Percentiles rank a stretch among this genome's conserved stretches.
Evolutionary conservation across 495 filamentous ascomycete species (phyloP).

Genomic region (Niebla homalea): DNA sequence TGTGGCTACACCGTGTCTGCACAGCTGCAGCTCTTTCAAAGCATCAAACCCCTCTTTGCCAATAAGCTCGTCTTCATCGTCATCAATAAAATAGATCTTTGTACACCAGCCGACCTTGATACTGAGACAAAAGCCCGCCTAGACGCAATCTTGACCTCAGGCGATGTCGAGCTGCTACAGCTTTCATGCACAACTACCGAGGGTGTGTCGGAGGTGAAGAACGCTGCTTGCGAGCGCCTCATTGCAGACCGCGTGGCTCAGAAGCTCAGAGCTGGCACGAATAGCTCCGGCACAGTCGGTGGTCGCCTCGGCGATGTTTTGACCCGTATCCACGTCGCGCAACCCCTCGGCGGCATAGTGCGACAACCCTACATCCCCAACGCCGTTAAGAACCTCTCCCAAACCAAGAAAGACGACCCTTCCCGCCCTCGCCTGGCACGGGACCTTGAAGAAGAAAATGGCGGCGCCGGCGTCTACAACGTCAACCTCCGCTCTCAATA

Average conservation of each 20-base stretch:
- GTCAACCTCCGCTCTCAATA: constrained; percentile 82
- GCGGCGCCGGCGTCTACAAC: constrained; percentile 90
- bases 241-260: constrained; percentile 86
- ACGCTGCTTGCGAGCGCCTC: constrained; percentile 82
- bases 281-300: constrained; percentile 54
- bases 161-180: constrained; percentile 80
- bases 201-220: constrained; percentile 87
- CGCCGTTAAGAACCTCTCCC: constrained; percentile 61
- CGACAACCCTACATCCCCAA: constrained; percentile 84
- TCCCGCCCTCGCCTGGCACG: constrained; percentile 63
- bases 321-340: constrained; percentile 85
- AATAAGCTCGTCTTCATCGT: constrained; percentile 96
- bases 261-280: constrained; percentile 83
- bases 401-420: constrained; percentile 82
- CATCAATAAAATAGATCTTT: constrained; percentile 95
- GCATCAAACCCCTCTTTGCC: constrained; percentile 89
- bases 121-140: constrained; percentile 63
- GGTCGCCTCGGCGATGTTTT: constrained; percentile 80
- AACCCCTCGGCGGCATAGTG: constrained; percentile 65
- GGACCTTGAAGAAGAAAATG: constrained; percentile 84
- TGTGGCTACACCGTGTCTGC: constrained; percentile 89
- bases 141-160: constrained; percentile 64
- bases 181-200: constrained; percentile 91
- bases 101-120: constrained; percentile 77
- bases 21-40: constrained; percentile 86